These are phyloP conservation scores for Serendipita sp. DNA, from an alignment of 768 basidiomycete genomes.

Conservation along the genomic window DNA sequence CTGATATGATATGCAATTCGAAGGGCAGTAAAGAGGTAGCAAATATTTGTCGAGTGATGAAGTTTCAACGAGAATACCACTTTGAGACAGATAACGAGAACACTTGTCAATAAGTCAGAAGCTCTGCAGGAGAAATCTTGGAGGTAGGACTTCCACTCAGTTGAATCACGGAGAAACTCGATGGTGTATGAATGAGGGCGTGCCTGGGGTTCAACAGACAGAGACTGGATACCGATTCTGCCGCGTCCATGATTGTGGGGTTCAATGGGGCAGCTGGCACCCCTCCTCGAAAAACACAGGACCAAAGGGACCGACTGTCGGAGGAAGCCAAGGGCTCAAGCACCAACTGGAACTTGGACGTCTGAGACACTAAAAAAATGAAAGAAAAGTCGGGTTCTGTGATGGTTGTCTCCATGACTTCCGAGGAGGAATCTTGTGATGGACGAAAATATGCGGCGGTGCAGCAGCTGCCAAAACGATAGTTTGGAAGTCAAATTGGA, in stretches of 20 bases:
- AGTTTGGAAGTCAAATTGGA: background rate
- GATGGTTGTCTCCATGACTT: background rate
- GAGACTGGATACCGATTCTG: background rate
- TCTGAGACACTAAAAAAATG: background rate
- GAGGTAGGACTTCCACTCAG: background rate
- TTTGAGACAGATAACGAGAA: background rate
- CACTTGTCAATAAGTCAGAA: no score
- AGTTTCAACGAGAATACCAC: background rate
- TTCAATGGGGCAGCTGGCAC: background rate
- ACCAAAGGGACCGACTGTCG: background rate
- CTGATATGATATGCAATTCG: background rate
- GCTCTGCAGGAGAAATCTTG: background rate
- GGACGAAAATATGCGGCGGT: background rate
- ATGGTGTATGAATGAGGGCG: background rate
- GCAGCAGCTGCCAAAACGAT: background rate
- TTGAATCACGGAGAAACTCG: background rate
- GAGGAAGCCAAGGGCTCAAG: background rate
- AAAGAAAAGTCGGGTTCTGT: background rate
- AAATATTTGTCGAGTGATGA: background rate
- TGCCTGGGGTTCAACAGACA: background rate
- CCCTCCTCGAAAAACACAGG: background rate
- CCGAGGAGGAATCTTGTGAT: background rate
- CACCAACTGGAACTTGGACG: background rate
- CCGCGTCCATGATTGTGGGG: background rate
- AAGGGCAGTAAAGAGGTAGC: background rate